Evolutionary conservation across 2,329 filamentous ascomycete genomes (phyloP), one percentile per base, ranked within the genome.

Genomic region (Exophiala aquamarina): DNA sequence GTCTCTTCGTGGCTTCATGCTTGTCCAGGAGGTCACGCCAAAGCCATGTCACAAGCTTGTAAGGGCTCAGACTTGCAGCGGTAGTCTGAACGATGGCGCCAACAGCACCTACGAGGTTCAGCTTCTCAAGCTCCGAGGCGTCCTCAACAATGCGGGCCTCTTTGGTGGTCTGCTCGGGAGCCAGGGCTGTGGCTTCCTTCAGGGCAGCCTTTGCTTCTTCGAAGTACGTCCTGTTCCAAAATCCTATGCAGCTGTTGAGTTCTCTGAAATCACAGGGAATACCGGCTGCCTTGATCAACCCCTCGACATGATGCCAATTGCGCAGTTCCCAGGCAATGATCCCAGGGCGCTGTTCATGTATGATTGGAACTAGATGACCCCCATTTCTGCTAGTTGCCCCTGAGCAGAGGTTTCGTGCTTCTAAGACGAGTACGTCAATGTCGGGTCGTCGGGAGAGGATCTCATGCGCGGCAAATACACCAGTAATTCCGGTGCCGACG

Each of bases 341-440:
- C 17, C 15, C 40, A 10, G 39, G n/a, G 5, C 42, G 33, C 18
- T 45, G 29, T 18, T 35, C 33, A 21, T 45, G 42, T 3, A 45
- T 26, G 14, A 45, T 84, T 3, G 71, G 70, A 34, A 68, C 64
- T n/a, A 72, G 40, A 52, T 74, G 70, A 1, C 70, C 70, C 14
- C 71, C 71, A 55, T 73, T 73, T 14, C 69, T 62, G 7, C 68
- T 69, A 21, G 68, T 73, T 3, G 71, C 71, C 2, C 70, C 70
- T 15, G 66, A 72, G 44, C 69, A 71, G 2, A 61, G 63, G 42
- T 64, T 57, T 18, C 69, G 54, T 1, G 67, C 68, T 45, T 72
- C 70, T 1, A 72, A 53, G 46, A 72, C 56, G 17, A 70, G 54
- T 20, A 72, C 54, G 3, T 46, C 17, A 10, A 44, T 37, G 18